These are phyloP conservation scores for Kodamaea plutei DNA, from an alignment of 1,139 yeast species.

Conservation along the genomic window DNA sequence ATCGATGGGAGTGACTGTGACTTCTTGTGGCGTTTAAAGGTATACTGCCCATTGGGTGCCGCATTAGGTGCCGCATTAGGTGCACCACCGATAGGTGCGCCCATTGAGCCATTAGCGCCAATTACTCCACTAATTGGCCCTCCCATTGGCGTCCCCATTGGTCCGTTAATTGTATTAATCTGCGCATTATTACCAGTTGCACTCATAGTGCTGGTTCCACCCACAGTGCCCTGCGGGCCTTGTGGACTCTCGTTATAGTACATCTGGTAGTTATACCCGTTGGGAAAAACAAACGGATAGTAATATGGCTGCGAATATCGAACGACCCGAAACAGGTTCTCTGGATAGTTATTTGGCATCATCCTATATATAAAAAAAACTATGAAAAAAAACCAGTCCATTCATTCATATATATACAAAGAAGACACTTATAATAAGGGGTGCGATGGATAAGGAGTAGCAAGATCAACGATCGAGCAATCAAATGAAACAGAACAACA, in stretches of 20 bases:
- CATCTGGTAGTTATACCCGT: not conserved
- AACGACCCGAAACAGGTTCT: not conserved
- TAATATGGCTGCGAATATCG: conserved; percentile 1
- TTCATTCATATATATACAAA: not conserved
- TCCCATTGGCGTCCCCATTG: no score
- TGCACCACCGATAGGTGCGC: no score
- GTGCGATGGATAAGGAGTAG: conserved; percentile 5
- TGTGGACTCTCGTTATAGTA: no score
- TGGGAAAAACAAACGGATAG: conserved; percentile 1
- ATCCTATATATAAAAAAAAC: not conserved
- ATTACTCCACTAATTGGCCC: no score
- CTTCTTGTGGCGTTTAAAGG: conserved; percentile 9
- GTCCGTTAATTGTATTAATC: no score
- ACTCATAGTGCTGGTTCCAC: no score
- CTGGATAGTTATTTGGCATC: not conserved
- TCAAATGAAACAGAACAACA: conserved; percentile 1
- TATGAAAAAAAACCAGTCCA: no score
- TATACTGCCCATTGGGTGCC: no score
- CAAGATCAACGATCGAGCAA: conserved; percentile 7
- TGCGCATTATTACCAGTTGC: no score
- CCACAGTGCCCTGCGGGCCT: no score
- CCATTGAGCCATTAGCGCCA: no score
- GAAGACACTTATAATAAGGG: conserved; percentile 3
- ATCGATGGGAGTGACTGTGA: conserved; percentile 6
- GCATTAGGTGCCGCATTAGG: no score